These are phyloP conservation scores for Talaromyces sp. DNA, from an alignment of 2,329 filamentous ascomycete genomes.

Conservation along the genomic window DNA sequence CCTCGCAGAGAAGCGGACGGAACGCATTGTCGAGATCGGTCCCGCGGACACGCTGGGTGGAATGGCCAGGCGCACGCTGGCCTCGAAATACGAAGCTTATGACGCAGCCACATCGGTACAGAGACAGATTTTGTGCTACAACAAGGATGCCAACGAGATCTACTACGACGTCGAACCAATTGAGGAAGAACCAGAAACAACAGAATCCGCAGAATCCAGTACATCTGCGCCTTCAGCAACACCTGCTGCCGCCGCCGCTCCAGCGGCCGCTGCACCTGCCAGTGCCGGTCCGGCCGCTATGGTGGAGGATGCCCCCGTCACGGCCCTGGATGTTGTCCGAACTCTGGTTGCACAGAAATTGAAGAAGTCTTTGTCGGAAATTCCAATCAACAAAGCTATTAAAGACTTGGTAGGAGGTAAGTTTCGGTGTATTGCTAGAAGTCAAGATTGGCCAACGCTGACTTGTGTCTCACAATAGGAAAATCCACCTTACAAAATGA, in stretches of 20 bases:
- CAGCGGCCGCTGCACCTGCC: slow-evolving; percentile 50
- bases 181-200: slow-evolving; percentile 73
- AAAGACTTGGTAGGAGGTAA: slow-evolving; percentile 96
- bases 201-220: slow-evolving; percentile 29
- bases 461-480: slow-evolving; percentile 48
- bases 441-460: neutral
- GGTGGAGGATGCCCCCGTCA: slow-evolving; percentile 79
- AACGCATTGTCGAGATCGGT: slow-evolving; percentile 96
- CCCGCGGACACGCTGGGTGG: slow-evolving; percentile 94
- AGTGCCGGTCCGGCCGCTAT: slow-evolving; percentile 80
- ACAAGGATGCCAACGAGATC: slow-evolving; percentile 98
- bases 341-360: slow-evolving; percentile 92
- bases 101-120: slow-evolving; percentile 95
- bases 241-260: slow-evolving; percentile 40
- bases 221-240: slow-evolving; percentile 34
- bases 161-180: slow-evolving; percentile 98
- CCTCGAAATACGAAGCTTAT: slow-evolving; percentile 97
- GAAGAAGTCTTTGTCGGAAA: slow-evolving; percentile 84
- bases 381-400: slow-evolving; percentile 92
- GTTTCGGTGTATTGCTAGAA: slow-evolving; percentile 27
- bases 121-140: slow-evolving; percentile 97
- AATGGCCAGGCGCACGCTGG: slow-evolving; percentile 93
- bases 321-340: slow-evolving; percentile 83
- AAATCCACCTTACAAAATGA: slow-evolving; percentile 99
- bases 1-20: slow-evolving; percentile 88